phyloP scores from a whole-genome alignment of 768 basidiomycete genomes.

The Gloeopeniophorella convolvens region DNA sequence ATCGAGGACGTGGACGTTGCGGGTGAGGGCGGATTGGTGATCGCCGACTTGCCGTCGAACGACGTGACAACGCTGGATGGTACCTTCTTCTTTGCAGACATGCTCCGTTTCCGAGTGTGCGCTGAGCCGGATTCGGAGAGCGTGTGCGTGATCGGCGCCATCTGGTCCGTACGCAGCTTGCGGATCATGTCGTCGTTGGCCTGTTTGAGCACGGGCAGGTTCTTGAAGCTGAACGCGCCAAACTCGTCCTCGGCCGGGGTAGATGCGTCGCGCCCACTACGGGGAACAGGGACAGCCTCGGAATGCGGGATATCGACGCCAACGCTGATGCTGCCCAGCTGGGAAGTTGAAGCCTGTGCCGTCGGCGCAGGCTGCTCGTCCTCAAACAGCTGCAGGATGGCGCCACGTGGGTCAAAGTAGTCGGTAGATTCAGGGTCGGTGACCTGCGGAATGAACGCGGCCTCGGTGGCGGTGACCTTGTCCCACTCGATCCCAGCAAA shows the following conservation, averaged over 20 bases:
- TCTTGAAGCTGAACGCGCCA: slow-evolving; percentile 98
- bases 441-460: slow-evolving; percentile 92
- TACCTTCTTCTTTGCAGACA: slow-evolving; percentile 73
- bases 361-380: slow-evolving; percentile 70
- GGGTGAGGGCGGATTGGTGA: slow-evolving; percentile 84
- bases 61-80: slow-evolving; percentile 72
- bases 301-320: slow-evolving; percentile 25
- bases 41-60: slow-evolving; percentile 48
- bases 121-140: slow-evolving; percentile 54
- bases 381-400: slow-evolving; percentile 83
- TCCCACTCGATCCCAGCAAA: slow-evolving; percentile 92
- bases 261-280: slow-evolving; percentile 28
- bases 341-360: slow-evolving; percentile 38
- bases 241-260: slow-evolving; percentile 82
- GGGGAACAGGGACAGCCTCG: slow-evolving; percentile 20
- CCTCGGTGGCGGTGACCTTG: slow-evolving; percentile 79
- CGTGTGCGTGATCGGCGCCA: slow-evolving; percentile 69
- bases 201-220: slow-evolving; percentile 90
- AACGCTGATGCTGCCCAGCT: slow-evolving; percentile 39
- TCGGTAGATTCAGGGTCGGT: slow-evolving; percentile 98
- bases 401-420: slow-evolving; percentile 96
- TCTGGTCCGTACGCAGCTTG: slow-evolving; percentile 88
- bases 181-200: slow-evolving; percentile 98
- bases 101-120: slow-evolving; percentile 66
- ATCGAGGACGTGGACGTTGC: slow-evolving; percentile 89